Evolutionary conservation across 805 yeast genomes (phyloP).

Genomic region (Torulaspora maleeae): DNA sequence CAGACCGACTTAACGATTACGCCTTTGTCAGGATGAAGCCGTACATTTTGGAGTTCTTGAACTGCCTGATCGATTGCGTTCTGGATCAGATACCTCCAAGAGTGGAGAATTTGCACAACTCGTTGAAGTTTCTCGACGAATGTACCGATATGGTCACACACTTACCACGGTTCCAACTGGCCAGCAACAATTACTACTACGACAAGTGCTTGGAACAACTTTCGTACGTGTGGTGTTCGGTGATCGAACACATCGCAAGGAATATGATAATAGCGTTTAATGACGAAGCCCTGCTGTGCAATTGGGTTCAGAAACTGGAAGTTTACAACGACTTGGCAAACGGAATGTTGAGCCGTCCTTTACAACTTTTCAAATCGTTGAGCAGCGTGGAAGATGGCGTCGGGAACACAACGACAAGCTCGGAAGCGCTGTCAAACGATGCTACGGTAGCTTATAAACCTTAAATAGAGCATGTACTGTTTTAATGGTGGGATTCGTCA

Average conservation of each 20-base stretch:
- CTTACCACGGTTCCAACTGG: conserved; percentile 32
- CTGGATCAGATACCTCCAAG: conserved; percentile 34
- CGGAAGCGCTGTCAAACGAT: conserved; percentile 5
- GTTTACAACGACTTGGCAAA: conserved; percentile 25
- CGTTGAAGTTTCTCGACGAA: conserved; percentile 29
- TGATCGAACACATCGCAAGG: conserved; percentile 27
- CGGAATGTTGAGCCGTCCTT: conserved; percentile 26
- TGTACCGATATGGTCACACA: conserved; percentile 29
- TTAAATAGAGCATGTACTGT: conserved; percentile 5
- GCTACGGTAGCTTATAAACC: conserved; percentile 9
- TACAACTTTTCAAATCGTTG: conserved; percentile 25
- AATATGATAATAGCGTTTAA: conserved; percentile 21
- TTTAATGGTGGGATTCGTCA: conserved; percentile 2
- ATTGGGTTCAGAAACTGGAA: conserved; percentile 24
- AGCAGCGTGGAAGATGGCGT: conserved; percentile 11
- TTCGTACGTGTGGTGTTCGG: conserved; percentile 32
- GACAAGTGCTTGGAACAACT: conserved; percentile 36
- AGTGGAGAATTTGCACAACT: conserved; percentile 25
- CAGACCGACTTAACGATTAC: conserved; percentile 30
- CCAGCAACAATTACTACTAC: conserved; percentile 36
- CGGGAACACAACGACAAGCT: neutral
- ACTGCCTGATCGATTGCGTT: conserved; percentile 34
- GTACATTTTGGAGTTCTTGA: conserved; percentile 30
- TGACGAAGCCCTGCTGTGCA: conserved; percentile 15
- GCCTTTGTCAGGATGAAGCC: conserved; percentile 36